A percentile compares a stretch with the other conserved stretches of the same genome.
Conservation (phyloP, 2,329 filamentous ascomycete species). For the Verticillium longisporum region DNA sequence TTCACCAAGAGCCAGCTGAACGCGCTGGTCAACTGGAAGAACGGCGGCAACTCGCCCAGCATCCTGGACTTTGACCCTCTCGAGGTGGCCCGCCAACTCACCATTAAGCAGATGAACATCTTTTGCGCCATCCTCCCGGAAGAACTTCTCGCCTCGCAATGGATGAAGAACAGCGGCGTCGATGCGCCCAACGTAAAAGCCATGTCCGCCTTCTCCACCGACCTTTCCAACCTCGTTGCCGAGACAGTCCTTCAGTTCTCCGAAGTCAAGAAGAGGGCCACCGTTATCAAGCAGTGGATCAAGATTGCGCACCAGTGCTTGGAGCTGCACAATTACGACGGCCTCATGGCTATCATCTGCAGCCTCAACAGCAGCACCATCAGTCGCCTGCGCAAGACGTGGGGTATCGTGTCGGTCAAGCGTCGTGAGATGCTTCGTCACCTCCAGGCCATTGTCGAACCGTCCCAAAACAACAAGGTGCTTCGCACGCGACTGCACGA, state of each 20-base stretch:
- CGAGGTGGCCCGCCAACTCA: constrained; percentile 90
- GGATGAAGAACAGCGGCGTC: constrained; percentile 80
- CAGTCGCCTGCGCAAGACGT: constrained; percentile 79
- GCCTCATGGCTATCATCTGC: constrained; percentile 94
- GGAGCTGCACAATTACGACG: constrained; percentile 92
- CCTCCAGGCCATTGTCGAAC: constrained; percentile 79
- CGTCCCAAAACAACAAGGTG: constrained; percentile 83
- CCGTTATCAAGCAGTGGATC: constrained; percentile 95
- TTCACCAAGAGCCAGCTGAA: constrained; percentile 72
- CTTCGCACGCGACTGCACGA: constrained; percentile 77
- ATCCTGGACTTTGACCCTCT: constrained; percentile 88
- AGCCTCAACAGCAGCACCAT: constrained; percentile 90
- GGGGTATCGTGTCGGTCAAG: constrained; percentile 81
- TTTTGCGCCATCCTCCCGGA: constrained; percentile 91
- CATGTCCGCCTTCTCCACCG: constrained; percentile 88
- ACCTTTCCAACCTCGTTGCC: constrained; percentile 85
- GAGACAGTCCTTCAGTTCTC: constrained; percentile 83
- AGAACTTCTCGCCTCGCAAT: constrained; percentile 84
- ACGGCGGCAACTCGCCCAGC: constrained; percentile 60
- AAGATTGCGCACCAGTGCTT: constrained; percentile 85
- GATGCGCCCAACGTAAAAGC: constrained; percentile 85
- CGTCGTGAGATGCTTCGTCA: constrained; percentile 73
- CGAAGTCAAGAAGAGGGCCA: constrained; percentile 89
- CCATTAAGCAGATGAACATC: constrained; percentile 82
- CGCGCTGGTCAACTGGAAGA: constrained; percentile 66